Base-by-base conservation (phyloP, 495 filamentous ascomycete genomes). In the Talaromyces wortmannii region DNA sequence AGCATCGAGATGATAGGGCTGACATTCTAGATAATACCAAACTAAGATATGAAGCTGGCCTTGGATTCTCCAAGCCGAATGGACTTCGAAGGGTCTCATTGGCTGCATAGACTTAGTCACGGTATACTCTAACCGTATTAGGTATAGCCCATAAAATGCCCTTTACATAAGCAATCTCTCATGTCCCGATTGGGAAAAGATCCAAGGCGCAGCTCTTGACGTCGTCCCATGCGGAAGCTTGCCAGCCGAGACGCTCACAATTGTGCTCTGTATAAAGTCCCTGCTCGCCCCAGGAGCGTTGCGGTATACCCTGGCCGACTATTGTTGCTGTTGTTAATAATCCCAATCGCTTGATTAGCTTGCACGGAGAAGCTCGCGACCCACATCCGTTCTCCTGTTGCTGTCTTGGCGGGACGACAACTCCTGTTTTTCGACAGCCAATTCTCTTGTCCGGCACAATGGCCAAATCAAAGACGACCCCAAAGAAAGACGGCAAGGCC, bases 401-500 rank as follows among this genome's bases (percentile, higher is more conserved):
- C 36, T 40, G 13, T 40, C 13, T 40, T 40, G 13, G 8, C 36
- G 8, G 8, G 36, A 40, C 36, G 36, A 40, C 36, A 40, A 40
- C 23, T 23, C 23, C 36, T 40, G 36, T 1, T 13, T 40, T 13
- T 40, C 8, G 13, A 40, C 36, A 40, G 8, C 13, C 36, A 40
- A 13, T 40, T 40, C 36, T 40, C 36, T 13, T 40, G 8, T 13
- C 36, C 36, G 2, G 8, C 36, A 10, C 36, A 40, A 8, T 40
- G 8, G 8, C 13, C 8, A 10, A 11, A 8, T 48, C 23, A 17
- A 48, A 48, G 29, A 55, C 49, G 53, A 31, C 23, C 4, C 43
- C 52, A 8, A 55, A 55, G 6, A 55, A 48, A 55, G 53, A 45
- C 30, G n/a, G 32, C 13, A 55, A 55, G 17, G 23, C 23, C 23